Evolutionary conservation across 441 rosid genomes (phyloP).

Genomic region (Gossypium gossypioides): DNA sequence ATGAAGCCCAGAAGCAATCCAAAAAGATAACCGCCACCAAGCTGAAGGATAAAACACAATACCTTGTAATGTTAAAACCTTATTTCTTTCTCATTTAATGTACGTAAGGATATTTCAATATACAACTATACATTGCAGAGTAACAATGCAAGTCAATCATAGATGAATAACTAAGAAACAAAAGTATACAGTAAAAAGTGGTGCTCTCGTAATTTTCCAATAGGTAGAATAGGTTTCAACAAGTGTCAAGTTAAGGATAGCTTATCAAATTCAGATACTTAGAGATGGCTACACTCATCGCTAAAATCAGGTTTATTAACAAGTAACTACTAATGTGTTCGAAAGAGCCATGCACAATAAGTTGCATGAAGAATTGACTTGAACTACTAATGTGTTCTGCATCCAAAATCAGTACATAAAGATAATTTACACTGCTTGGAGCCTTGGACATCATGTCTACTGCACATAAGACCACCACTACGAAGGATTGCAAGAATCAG

Average conservation of each 20-base stretch:
- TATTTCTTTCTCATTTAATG: neutral
- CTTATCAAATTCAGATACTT: neutral
- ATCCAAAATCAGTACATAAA: neutral
- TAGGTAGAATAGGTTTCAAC: neutral
- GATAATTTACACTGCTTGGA: neutral
- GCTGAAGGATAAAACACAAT: constrained; percentile 38
- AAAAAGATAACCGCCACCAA: constrained; percentile 98
- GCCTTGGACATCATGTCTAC: neutral
- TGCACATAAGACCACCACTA: neutral
- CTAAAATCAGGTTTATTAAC: neutral
- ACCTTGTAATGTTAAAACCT: neutral
- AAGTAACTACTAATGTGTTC: neutral
- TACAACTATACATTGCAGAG: neutral
- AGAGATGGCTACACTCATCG: neutral
- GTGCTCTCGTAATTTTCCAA: neutral
- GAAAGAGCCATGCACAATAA: neutral
- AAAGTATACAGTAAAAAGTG: neutral
- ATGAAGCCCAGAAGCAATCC: constrained; percentile 88
- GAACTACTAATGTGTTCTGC: neutral
- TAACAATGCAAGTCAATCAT: neutral
- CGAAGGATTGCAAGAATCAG: neutral
- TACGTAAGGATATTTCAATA: neutral
- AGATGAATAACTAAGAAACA: neutral
- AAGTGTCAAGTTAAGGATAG: neutral
- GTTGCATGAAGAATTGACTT: neutral